Conservation (phyloP, 352 stramenopile genomes). For the Pythium apleroticum region DNA sequence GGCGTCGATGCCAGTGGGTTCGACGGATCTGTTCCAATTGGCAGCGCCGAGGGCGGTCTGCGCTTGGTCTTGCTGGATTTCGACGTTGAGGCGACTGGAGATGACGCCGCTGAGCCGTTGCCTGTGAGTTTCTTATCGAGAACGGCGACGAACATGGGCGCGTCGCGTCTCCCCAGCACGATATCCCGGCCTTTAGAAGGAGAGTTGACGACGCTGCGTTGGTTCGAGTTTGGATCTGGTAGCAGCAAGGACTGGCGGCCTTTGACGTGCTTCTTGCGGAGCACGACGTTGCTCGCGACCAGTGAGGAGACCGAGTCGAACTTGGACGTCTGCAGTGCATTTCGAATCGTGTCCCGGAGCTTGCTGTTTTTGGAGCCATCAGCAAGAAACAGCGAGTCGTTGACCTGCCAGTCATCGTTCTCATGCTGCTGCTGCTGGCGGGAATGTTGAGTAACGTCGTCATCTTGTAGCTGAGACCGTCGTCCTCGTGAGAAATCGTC, state of each 20-base stretch:
- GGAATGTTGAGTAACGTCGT: background rate
- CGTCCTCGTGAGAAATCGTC: conserved; percentile 18
- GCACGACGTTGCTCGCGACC: conserved; percentile 71
- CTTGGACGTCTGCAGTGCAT: conserved; percentile 79
- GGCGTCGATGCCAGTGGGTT: conserved; percentile 34
- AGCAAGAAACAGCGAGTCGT: conserved; percentile 83
- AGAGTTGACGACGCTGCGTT: background rate
- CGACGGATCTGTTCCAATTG: conserved; percentile 16
- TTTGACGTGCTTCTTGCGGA: conserved; percentile 51
- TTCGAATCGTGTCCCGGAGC: conserved; percentile 80
- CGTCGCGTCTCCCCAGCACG: conserved; percentile 59
- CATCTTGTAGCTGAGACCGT: conserved; percentile 13
- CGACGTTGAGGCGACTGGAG: background rate
- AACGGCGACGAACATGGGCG: conserved; percentile 62
- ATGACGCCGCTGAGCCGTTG: conserved; percentile 11
- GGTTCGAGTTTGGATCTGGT: conserved; percentile 7
- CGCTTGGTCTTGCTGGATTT: conserved; percentile 5
- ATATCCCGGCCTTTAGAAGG: conserved; percentile 43
- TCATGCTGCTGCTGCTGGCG: conserved; percentile 1
- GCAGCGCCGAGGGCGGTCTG: background rate
- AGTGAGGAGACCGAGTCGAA: conserved; percentile 91
- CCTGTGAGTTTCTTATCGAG: conserved; percentile 33
- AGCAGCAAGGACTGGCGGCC: conserved; percentile 7
- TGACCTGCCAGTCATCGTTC: conserved; percentile 61
- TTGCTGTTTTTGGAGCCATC: conserved; percentile 87